Percentiles rank a stretch among this genome's conserved stretches.
Conservation (phyloP, 2,329 filamentous ascomycete genomes). For the Monilinia aucupariae region DNA sequence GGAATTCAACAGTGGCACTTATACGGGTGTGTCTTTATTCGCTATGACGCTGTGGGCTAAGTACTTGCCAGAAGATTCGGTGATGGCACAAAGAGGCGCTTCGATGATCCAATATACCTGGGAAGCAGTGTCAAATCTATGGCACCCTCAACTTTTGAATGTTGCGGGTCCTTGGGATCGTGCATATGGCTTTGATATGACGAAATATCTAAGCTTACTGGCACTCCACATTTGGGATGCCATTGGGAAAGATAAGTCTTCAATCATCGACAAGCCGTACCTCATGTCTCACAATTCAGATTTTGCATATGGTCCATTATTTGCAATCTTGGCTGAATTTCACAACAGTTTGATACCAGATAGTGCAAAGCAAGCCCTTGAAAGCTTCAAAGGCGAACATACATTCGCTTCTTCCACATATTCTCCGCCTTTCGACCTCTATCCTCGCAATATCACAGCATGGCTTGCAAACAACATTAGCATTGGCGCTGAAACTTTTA, state of each 20-base stretch:
- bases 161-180: constrained; percentile 61
- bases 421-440: constrained; percentile 53
- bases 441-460: constrained; percentile 52
- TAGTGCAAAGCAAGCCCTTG: constrained; percentile 38
- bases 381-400: constrained; percentile 48
- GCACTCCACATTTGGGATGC: constrained; percentile 54
- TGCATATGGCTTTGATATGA: constrained; percentile 60
- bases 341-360: constrained; percentile 45
- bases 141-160: constrained; percentile 54
- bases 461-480: constrained; percentile 53
- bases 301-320: constrained; percentile 52
- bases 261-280: constrained; percentile 25
- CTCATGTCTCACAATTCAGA: constrained; percentile 53
- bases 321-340: constrained; percentile 48
- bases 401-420: constrained; percentile 48
- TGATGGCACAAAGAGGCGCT: constrained; percentile 32
- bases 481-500: constrained; percentile 55
- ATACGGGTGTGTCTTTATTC: constrained; percentile 56
- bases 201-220: constrained; percentile 53
- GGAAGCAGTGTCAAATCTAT: constrained; percentile 47
- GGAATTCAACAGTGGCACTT: constrained; percentile 53
- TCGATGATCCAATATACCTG: constrained; percentile 50
- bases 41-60: constrained; percentile 55
- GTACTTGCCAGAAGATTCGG: constrained; percentile 49
- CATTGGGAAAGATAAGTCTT: constrained; percentile 41